These are phyloP conservation scores for Cadophora malorum DNA, from an alignment of 2,329 filamentous ascomycete genomes.

Conservation along the genomic window DNA sequence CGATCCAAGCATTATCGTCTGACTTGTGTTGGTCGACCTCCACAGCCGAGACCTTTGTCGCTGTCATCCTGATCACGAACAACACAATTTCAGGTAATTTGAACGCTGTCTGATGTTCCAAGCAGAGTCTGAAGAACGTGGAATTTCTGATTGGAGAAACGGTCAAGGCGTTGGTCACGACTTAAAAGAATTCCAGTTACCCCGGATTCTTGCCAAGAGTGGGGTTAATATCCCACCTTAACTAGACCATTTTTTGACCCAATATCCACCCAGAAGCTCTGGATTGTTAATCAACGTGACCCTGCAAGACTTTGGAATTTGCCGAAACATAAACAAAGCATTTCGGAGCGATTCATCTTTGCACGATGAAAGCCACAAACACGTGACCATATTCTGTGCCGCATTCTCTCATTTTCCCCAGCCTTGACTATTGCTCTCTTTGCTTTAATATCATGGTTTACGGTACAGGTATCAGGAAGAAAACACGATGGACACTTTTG, in stretches of 20 bases:
- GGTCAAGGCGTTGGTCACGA: background rate
- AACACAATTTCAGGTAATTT: background rate
- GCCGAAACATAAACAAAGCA: background rate
- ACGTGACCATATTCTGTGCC: background rate
- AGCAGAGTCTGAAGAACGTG: background rate
- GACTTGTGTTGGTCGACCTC: constrained; percentile 21
- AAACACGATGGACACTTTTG: background rate
- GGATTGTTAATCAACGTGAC: background rate
- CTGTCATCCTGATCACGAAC: background rate
- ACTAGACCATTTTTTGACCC: background rate
- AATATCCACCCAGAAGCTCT: background rate
- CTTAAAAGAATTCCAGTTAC: background rate
- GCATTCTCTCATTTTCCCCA: background rate
- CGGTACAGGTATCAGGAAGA: no score
- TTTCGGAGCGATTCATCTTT: background rate
- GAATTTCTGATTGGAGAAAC: background rate
- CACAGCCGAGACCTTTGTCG: constrained; percentile 10
- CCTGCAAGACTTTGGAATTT: background rate
- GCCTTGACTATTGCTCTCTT: background rate
- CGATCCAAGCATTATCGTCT: constrained; percentile 64
- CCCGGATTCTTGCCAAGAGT: background rate
- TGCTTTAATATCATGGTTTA: background rate
- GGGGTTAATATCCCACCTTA: background rate
- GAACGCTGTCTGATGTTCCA: background rate
- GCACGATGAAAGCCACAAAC: background rate